These are phyloP conservation scores for Fusarium drepaniforme DNA, from an alignment of 2,329 filamentous ascomycete genomes.

Conservation along the genomic window DNA sequence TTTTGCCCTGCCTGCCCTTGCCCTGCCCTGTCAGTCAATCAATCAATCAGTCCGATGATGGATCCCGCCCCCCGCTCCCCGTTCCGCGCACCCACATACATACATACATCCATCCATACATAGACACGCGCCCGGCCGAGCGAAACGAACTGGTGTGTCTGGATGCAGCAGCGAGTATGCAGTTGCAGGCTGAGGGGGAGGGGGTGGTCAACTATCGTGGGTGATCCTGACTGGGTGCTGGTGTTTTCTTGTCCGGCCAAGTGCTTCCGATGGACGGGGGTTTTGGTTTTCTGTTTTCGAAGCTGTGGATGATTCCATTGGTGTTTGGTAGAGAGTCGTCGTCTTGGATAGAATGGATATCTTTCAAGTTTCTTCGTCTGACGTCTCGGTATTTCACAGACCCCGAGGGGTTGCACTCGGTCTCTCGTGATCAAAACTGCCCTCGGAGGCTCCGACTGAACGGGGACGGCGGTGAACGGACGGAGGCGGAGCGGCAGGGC, in stretches of 20 bases:
- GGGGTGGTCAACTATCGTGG: constrained; percentile 31
- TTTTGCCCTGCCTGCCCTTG: background rate
- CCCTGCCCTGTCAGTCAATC: constrained; percentile 18
- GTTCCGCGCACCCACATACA: constrained; percentile 35
- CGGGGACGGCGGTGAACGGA: constrained; percentile 42
- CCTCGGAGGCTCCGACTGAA: constrained; percentile 33
- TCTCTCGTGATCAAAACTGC: constrained; percentile 13
- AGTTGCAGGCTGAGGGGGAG: background rate
- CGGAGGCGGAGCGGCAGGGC: constrained; percentile 42
- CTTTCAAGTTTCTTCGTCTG: background rate
- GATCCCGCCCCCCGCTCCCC: constrained; percentile 37
- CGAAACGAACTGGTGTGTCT: constrained; percentile 37
- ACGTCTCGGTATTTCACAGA: background rate
- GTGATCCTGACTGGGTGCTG: constrained; percentile 31
- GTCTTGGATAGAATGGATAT: background rate
- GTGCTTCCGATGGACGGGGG: constrained; percentile 35
- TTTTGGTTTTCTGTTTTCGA: constrained; percentile 10
- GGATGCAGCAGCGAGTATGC: constrained; percentile 15
- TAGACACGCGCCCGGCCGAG: constrained; percentile 24
- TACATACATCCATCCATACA: background rate
- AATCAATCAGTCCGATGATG: constrained; percentile 36
- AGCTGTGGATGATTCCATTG: background rate
- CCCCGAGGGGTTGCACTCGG: constrained; percentile 17
- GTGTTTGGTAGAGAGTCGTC: background rate
- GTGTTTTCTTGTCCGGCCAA: constrained; percentile 29